phyloP scores from a whole-genome alignment of 2,329 filamentous ascomycete species.

The Neofusicoccum sp. region DNA sequence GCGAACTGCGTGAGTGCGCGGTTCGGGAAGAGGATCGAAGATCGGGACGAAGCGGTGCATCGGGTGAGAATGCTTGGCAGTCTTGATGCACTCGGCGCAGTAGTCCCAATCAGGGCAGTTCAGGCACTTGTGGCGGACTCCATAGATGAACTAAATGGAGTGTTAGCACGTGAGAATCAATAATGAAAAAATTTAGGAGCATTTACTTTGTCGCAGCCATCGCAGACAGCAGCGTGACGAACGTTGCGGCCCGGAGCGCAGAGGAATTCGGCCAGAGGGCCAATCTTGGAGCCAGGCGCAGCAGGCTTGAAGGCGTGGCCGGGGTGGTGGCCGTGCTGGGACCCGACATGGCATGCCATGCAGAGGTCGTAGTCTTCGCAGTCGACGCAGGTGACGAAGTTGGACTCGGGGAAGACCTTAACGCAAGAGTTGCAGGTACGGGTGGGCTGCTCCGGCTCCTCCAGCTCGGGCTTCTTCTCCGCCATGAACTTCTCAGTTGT shows the following conservation, averaged over 20 bases:
- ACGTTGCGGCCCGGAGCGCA: constrained; percentile 78
- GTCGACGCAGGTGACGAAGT: constrained; percentile 79
- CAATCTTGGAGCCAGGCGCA: constrained; percentile 61
- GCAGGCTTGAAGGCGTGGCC: constrained; percentile 75
- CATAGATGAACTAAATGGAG: constrained; percentile 66
- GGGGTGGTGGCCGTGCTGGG: constrained; percentile 87
- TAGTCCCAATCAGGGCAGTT: constrained; percentile 98
- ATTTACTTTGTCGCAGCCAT: constrained; percentile 71
- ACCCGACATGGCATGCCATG: constrained; percentile 71
- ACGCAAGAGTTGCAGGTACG: constrained; percentile 75
- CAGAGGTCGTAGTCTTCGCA: constrained; percentile 95
- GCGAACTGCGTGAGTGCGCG: constrained; percentile 47
- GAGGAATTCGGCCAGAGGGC: constrained; percentile 61
- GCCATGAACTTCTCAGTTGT: constrained; percentile 13
- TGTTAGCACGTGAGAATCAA: neutral
- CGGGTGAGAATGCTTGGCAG: constrained; percentile 68
- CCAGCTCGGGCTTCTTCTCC: constrained; percentile 39
- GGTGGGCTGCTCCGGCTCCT: constrained; percentile 41
- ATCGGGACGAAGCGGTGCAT: constrained; percentile 86
- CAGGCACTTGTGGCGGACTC: constrained; percentile 93
- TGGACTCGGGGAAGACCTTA: constrained; percentile 67
- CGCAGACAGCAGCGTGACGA: constrained; percentile 85
- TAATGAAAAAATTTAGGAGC: constrained; percentile 30
- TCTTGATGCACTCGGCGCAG: constrained; percentile 72
- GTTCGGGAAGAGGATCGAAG: constrained; percentile 66